Base-by-base conservation (phyloP, 31 red algal genomes). In the Asparagopsis taxiformis region DNA sequence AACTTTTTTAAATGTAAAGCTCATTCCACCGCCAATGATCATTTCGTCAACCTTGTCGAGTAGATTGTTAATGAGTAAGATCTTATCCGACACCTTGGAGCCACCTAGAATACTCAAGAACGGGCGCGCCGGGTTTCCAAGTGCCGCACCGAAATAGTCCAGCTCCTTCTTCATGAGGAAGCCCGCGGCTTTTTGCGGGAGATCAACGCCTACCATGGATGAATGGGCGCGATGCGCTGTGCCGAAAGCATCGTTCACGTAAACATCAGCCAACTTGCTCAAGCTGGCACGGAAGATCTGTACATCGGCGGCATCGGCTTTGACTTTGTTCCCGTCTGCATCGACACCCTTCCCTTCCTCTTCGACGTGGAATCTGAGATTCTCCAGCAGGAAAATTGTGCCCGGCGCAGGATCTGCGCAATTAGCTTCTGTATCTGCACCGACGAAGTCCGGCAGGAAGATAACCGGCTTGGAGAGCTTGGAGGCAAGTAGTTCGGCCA, bases 11-110 rank as follows among this genome's bases (percentile, higher is more conserved):
- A 98, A 98, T 4, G 94, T 93, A 68, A 85, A 98, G 32, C 62
- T 70, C 94, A 98, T 98, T 43, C 94, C 94, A 31, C 94, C 94
- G 20, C 77, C 94, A 31, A 98, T 90, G 56, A 98, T 90, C 89
- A 98, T 93, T 61, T 79, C 85, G 65, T 98, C 83, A 10, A 93
- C 89, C 62, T 98, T 93, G 25, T 98, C 88, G 17, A 98, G 63
- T 31, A 98, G 77, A 31, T 78, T 86, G 16, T 89, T 60, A 52
- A 98, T 98, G 39, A 93, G 61, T 62, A 80, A 77, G 55, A 98
- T 89, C 84, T 98, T 98, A 62, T 93, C 89, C 3, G 88, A 82
- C 33, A 98, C 89, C 70, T 98, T 98, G 39, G 83, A 70, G 8
- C 94, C 94, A 22, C 94, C 94, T 34, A 98, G 26, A 41, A 98